Evolutionary conservation across 164 flowering plant species (phyloP), one percentile per base, ranked within the genome.

Genomic region (Magnolia changhungtana): DNA sequence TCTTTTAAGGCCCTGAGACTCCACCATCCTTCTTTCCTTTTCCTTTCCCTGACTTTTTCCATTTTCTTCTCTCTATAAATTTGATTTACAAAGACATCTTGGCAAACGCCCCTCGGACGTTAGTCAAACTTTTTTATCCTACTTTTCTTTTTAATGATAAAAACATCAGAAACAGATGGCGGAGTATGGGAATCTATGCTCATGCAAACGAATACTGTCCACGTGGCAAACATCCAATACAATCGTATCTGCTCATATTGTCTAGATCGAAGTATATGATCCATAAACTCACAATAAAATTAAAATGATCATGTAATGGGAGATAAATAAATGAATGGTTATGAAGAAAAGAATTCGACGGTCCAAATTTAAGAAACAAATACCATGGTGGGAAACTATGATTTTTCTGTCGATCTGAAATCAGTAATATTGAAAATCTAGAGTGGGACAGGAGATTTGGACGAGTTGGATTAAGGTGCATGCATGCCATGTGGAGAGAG

Each of bases 31-130:
- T 37, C 69, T 45, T 63, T 67, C 50, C 19, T 3, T 69, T 63
- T 74, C 67, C 61, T 75, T 67, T 74, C 69, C 1, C 27, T 10
- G 2, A 19, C 5, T n/a, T 55, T 55, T 55, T 55, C 13, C 6
- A 8, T 63, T 45, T 73, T 21, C 75, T 45, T 59, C 69, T 73
- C 63, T 31, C 67, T 64, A 52, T 37, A 66, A 18, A 58, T 55
- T 11, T 55, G 61, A 55, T 55, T 55, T 8, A 14, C 61, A 55
- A 8, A 55, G 61, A 55, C 13, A 9, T 11, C 16, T 55, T 3
- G 61, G 16, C 18, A 55, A 16, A 55, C 61, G 61, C 3, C 61
- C 61, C 61, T 16, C 61, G 18, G 18, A 55, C 11, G 19, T 16
- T 55, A 11, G 61, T 55, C 61, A 55, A 55, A 16, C 61, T 55